These are phyloP conservation scores for Penicillium polonicum DNA, from an alignment of 2,329 filamentous ascomycete genomes.

Conservation along the genomic window DNA sequence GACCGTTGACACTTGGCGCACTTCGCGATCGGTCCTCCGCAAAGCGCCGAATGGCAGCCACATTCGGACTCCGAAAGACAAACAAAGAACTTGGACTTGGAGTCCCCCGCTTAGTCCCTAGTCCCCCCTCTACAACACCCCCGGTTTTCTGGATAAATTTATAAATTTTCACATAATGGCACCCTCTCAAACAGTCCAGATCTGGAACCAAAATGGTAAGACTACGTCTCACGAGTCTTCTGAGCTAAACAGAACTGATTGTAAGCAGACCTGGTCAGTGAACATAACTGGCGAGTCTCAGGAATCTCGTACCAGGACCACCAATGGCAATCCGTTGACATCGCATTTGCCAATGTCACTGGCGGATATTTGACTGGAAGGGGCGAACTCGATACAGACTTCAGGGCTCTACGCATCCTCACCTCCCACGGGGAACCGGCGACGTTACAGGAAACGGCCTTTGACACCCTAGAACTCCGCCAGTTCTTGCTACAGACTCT, in stretches of 20 bases:
- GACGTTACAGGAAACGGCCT: background rate
- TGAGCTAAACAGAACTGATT: background rate
- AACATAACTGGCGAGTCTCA: background rate
- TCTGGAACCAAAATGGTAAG: background rate
- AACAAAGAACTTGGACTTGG: background rate
- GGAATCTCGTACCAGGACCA: background rate
- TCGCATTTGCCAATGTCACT: background rate
- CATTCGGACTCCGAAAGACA: background rate
- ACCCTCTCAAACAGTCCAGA: background rate
- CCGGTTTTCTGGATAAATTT: background rate
- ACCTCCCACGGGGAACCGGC: background rate
- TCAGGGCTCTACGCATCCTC: background rate
- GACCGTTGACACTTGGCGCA: background rate
- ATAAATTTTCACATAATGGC: background rate
- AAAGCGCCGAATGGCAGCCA: no score
- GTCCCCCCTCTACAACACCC: background rate
- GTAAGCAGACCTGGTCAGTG: background rate
- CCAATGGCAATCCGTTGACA: background rate
- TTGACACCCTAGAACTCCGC: background rate
- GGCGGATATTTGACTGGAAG: background rate
- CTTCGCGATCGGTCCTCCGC: background rate
- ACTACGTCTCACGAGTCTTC: background rate
- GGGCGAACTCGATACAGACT: background rate
- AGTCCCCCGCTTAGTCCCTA: background rate
- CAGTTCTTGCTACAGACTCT: background rate